Conservation (phyloP, 73 alveolate species). For the Symbiodinium natans region DNA sequence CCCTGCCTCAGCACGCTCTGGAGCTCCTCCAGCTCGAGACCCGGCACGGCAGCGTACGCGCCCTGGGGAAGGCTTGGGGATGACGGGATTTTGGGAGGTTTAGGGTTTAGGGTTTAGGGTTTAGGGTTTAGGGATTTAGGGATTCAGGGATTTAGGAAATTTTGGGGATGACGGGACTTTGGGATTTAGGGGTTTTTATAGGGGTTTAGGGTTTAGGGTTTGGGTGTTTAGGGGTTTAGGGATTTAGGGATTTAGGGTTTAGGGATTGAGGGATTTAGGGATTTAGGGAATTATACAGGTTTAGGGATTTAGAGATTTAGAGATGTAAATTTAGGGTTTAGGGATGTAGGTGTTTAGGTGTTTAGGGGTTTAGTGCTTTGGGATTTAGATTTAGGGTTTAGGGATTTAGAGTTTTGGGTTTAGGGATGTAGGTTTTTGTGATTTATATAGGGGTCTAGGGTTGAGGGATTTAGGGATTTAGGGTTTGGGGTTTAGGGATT, state of each 20-base stretch:
- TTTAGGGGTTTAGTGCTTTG: no score
- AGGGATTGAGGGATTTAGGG: not conserved
- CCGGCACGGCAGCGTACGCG: constrained; percentile 29
- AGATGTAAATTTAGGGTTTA: not conserved
- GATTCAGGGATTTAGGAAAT: not conserved
- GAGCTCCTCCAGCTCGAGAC: constrained; percentile 60
- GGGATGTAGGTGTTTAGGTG: not conserved
- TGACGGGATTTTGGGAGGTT: not conserved
- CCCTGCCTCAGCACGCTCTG: constrained; percentile 29
- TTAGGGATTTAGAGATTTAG: no score
- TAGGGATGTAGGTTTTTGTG: no score
- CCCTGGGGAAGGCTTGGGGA: constrained; percentile 11
- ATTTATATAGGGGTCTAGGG: no score
- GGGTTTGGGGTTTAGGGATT: not conserved
- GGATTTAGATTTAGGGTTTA: no score
- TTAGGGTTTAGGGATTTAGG: not conserved
- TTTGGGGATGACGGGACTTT: not conserved
- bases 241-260: no score
- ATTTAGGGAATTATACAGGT: no score
- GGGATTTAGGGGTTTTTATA: not conserved
- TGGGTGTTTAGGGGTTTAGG: no score
- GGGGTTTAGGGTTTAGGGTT: not conserved
- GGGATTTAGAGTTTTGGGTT: not conserved
- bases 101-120: not conserved
- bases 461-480: no score